Conservation (phyloP, 208 protist species). For the Vickermania ingenoplastis region DNA sequence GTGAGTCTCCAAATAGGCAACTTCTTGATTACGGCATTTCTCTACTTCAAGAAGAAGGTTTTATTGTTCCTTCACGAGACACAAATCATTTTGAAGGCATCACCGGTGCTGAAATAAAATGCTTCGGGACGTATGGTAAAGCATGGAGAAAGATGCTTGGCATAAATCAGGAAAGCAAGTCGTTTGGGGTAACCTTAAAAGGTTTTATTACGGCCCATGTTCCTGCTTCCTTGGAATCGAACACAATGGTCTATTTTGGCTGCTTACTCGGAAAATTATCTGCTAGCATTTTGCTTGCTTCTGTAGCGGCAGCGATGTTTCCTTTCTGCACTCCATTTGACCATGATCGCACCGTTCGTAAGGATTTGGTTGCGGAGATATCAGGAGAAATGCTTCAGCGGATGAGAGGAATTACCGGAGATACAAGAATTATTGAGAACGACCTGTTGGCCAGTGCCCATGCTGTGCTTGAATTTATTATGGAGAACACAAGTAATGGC, state of each 20-base stretch:
- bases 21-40: conserved; percentile 46
- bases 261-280: background rate
- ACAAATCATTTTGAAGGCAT: conserved; percentile 7
- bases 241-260: background rate
- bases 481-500: too few species aligned
- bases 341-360: background rate
- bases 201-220: background rate
- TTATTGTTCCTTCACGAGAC: conserved; percentile 24
- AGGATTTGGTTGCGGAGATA: background rate
- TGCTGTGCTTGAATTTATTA: background rate
- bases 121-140: background rate
- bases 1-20: conserved; percentile 40
- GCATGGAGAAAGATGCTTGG: background rate
- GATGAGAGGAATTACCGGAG: too few species aligned
- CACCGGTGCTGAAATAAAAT: background rate
- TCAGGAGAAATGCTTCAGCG: background rate
- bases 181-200: background rate
- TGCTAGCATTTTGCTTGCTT: background rate
- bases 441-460: background rate
- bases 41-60: conserved; percentile 52
- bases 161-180: background rate
- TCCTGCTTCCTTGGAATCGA: background rate
- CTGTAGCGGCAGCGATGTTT: background rate
- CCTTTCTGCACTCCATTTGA: background rate
- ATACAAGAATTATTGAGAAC: background rate